Percentiles rank a stretch among this genome's conserved stretches.
Conservation (phyloP, 2,329 filamentous ascomycete genomes). For the Fusarium hostae region DNA sequence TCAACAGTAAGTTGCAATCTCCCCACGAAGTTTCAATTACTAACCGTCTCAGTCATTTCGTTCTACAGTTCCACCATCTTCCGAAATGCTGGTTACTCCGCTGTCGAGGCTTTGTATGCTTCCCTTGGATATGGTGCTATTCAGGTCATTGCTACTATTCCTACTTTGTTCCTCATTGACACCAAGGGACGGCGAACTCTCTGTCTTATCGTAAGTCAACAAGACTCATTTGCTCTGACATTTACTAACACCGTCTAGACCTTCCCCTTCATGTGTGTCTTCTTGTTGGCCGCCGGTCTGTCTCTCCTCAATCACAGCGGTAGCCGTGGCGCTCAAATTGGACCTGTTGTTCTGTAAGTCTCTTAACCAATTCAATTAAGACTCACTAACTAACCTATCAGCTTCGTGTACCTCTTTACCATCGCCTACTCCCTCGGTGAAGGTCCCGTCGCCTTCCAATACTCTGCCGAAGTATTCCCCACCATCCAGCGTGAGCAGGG, state of each 20-base stretch:
- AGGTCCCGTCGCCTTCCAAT: conserved; percentile 53
- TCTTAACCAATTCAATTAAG: rapidly evolving
- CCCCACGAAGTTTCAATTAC: rapidly evolving
- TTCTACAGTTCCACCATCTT: conserved; percentile 34
- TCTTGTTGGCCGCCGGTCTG: conserved; percentile 48
- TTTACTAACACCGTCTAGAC: conserved; percentile 32
- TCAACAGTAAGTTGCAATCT: conserved; percentile 28
- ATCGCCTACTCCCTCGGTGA: conserved; percentile 52
- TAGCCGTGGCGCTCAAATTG: conserved; percentile 40
- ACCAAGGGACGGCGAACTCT: conserved; percentile 32
- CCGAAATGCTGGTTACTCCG: neutral
- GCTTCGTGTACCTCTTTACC: conserved; percentile 52
- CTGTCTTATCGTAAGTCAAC: conserved; percentile 24
- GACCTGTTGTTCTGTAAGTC: conserved; percentile 44
- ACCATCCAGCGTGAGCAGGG: conserved; percentile 53
- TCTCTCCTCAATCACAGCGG: conserved; percentile 45
- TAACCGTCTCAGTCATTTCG: conserved; percentile 38
- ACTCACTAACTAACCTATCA: neutral
- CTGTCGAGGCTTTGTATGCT: conserved; percentile 11
- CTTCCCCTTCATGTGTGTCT: conserved; percentile 50
- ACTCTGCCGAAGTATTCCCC: conserved; percentile 53
- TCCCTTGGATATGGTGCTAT: conserved; percentile 31
- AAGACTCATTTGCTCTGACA: rapidly evolving
- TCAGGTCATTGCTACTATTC: conserved; percentile 22
- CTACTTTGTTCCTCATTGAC: conserved; percentile 22